These are phyloP conservation scores for Adiantum capillusveneris DNA, from an alignment of 75 land plant species.

Conservation along the genomic window DNA sequence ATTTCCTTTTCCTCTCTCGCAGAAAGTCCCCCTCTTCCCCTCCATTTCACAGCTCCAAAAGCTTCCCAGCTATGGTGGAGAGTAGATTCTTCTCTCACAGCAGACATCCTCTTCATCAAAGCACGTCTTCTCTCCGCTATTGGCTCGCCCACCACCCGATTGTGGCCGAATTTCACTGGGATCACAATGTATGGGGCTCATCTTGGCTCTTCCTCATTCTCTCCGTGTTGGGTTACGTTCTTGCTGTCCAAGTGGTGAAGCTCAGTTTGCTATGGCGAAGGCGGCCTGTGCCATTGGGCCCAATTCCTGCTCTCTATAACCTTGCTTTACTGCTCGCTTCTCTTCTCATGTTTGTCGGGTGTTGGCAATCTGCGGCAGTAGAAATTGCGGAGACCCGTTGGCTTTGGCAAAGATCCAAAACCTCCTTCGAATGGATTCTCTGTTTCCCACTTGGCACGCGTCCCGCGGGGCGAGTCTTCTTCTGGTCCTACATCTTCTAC, in stretches of 20 bases:
- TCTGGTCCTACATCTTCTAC: slow-evolving; percentile 82
- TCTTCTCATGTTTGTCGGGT: slow-evolving; percentile 41
- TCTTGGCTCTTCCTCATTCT: slow-evolving; percentile 44
- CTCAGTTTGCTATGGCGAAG: slow-evolving; percentile 21
- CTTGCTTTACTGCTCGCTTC: slow-evolving; percentile 44
- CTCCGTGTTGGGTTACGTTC: slow-evolving; percentile 12
- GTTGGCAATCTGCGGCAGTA: slow-evolving; percentile 36
- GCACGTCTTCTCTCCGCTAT: slow-evolving; percentile 3
- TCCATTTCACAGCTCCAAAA: too few species aligned
- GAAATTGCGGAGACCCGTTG: slow-evolving; percentile 79
- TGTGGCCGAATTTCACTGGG: slow-evolving; percentile 67
- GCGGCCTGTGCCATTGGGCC: slow-evolving; percentile 59
- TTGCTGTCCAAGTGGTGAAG: slow-evolving; percentile 3
- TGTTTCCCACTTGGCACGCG: slow-evolving; percentile 79
- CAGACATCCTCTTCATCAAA: too few species aligned
- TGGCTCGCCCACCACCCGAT: slow-evolving; percentile 61
- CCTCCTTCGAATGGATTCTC: slow-evolving; percentile 54
- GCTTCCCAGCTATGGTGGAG: too few species aligned
- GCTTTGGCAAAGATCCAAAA: slow-evolving; percentile 48
- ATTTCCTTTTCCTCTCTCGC: too few species aligned
- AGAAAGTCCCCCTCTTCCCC: too few species aligned
- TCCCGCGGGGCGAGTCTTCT: slow-evolving; percentile 73
- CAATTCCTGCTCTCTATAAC: slow-evolving; percentile 59
- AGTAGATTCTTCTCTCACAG: too few species aligned
- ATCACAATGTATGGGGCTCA: slow-evolving; percentile 43